phyloP scores from a whole-genome alignment of 257 asterid genomes.

The Penstemon newberryi region DNA sequence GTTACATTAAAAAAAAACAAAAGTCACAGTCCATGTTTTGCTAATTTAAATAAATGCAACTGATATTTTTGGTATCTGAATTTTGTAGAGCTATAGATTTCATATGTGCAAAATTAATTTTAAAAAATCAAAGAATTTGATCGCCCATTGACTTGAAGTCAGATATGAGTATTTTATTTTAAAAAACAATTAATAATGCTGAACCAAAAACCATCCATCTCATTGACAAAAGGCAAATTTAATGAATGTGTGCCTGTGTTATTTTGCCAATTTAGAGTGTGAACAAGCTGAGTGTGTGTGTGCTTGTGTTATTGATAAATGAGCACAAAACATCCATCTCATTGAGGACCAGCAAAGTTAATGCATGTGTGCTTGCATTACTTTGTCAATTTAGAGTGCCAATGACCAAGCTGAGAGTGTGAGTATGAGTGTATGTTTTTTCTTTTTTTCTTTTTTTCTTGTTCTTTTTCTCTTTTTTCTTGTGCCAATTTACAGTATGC shows the following conservation, averaged over 20 bases:
- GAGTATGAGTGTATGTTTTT: no score
- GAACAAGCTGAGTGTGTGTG: neutral
- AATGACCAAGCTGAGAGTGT: no score
- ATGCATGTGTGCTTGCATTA: no score
- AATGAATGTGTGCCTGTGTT: neutral
- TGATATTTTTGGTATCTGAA: neutral
- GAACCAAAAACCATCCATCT: neutral
- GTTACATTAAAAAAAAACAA: neutral
- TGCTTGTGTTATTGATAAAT: neutral
- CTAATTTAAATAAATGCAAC: neutral
- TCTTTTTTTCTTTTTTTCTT: no score
- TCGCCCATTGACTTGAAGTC: neutral
- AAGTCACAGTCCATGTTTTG: constrained; percentile 4
- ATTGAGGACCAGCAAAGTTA: no score
- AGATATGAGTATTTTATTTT: neutral
- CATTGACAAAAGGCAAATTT: neutral
- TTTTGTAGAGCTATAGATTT: neutral
- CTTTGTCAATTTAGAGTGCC: no score
- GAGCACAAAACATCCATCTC: no score
- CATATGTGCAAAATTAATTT: neutral
- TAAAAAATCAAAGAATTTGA: no score
- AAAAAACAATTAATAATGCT: neutral
- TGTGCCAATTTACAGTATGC: no score
- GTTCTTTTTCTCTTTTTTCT: no score
- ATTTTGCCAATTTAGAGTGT: neutral